Evolutionary conservation across 768 basidiomycete species (phyloP).

Genomic region (Lentinula sp.): DNA sequence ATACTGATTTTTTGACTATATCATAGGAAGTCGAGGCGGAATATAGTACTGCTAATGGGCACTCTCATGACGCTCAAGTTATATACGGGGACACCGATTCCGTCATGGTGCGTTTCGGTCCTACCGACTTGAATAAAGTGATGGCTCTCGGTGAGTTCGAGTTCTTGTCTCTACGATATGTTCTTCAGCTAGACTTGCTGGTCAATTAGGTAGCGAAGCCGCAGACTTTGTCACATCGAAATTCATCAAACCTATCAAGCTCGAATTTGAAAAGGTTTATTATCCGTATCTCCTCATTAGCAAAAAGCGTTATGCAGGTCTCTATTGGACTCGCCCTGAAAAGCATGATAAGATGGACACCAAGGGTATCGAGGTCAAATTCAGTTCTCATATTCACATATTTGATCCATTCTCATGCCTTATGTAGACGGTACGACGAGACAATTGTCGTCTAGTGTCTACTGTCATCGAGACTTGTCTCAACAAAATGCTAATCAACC

Average conservation of each 20-base stretch:
- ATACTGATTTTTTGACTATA: background rate
- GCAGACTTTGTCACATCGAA: constrained; percentile 86
- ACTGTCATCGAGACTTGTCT: constrained; percentile 98
- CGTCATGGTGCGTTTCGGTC: constrained; percentile 97
- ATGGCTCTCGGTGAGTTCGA: constrained; percentile 76
- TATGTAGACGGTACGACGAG: constrained; percentile 87
- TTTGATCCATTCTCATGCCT: background rate
- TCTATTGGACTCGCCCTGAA: constrained; percentile 95
- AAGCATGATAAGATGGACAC: constrained; percentile 99
- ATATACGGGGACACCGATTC: constrained; percentile 99
- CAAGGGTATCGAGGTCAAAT: constrained; percentile 92
- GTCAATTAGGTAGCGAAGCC: constrained; percentile 72
- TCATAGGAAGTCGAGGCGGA: constrained; percentile 81
- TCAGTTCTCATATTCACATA: background rate
- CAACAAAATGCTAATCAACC: constrained; percentile 95
- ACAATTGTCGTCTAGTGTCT: constrained; percentile 97
- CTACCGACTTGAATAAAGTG: constrained; percentile 75
- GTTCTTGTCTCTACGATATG: background rate
- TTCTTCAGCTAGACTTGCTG: background rate
- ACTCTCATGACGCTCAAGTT: constrained; percentile 82
- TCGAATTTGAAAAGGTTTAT: constrained; percentile 99
- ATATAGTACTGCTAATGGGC: constrained; percentile 81
- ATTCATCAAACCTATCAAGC: constrained; percentile 94
- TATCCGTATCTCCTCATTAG: constrained; percentile 96
- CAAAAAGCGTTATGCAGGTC: constrained; percentile 97